Conservation (phyloP, 1,284 basidiomycete species). For the Ustilago hordei region DNA sequence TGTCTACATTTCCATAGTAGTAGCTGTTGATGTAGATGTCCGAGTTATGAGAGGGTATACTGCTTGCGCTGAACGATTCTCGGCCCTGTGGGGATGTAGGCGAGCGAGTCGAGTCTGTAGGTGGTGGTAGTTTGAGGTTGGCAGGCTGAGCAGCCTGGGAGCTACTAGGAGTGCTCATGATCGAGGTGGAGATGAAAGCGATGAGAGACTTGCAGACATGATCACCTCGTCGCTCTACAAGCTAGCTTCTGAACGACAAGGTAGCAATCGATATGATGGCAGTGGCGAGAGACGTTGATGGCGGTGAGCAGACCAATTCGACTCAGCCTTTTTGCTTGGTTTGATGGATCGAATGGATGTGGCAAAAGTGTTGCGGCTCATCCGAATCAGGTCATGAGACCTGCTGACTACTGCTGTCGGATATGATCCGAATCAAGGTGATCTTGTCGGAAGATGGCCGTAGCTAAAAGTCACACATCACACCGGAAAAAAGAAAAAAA, state of each 20-base stretch:
- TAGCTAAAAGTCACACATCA: background rate
- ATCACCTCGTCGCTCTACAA: background rate
- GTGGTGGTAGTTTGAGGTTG: constrained; percentile 23
- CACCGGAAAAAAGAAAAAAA: too few relatives aligned
- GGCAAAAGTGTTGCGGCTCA: background rate
- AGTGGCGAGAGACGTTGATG: background rate
- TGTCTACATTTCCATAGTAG: constrained; percentile 54
- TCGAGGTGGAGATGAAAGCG: background rate
- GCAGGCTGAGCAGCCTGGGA: constrained; percentile 8
- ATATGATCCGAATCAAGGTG: background rate
- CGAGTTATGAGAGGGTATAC: constrained; percentile 49
- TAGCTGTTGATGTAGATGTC: constrained; percentile 56
- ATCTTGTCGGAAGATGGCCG: background rate
- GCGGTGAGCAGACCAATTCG: background rate
- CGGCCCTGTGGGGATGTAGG: constrained; percentile 28
- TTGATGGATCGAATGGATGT: background rate
- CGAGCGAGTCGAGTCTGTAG: constrained; percentile 17
- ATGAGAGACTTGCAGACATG: constrained; percentile 3
- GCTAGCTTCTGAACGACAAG: background rate
- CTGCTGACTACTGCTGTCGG: constrained; percentile 3
- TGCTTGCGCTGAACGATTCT: constrained; percentile 42
- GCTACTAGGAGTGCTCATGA: constrained; percentile 6
- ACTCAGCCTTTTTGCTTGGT: background rate
- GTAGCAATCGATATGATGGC: constrained; percentile 11
- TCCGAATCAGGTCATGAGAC: constrained; percentile 1